These are phyloP conservation scores for Linnemannia elongata DNA, from an alignment of 192 early-diverging fungal genomes.

Conservation along the genomic window DNA sequence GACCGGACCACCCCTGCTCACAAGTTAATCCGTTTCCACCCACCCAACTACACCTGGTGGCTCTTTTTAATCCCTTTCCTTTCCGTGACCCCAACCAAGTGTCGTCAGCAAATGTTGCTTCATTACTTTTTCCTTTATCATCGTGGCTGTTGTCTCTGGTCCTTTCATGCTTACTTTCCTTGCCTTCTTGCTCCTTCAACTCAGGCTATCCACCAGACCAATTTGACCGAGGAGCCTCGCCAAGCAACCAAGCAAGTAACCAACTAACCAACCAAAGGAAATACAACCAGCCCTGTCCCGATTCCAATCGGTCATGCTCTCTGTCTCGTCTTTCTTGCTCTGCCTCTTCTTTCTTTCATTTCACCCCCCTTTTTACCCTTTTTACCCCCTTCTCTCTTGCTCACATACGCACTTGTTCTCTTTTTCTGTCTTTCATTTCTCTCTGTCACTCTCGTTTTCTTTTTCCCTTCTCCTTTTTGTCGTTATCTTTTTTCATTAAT, in stretches of 20 bases:
- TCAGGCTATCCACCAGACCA: background rate
- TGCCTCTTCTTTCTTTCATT: background rate
- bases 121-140: background rate
- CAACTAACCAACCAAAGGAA: background rate
- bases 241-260: background rate
- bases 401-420: background rate
- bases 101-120: background rate
- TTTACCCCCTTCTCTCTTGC: too few relatives aligned
- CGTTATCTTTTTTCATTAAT: slow-evolving; percentile 2
- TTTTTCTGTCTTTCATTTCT: background rate
- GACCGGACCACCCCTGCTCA: background rate
- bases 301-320: slow-evolving; percentile 4
- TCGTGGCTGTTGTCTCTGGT: background rate
- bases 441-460: background rate
- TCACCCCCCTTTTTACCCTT: too few relatives aligned
- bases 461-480: slow-evolving; percentile 8
- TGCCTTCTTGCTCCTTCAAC: background rate
- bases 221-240: background rate
- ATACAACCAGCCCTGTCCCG: background rate
- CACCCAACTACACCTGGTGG: too few relatives aligned
- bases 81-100: background rate
- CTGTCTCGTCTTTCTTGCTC: background rate
- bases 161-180: background rate
- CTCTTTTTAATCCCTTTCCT: background rate
- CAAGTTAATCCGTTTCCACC: background rate